phyloP scores from a whole-genome alignment of 2,329 filamentous ascomycete genomes.

The Xylariaceae sp. region DNA sequence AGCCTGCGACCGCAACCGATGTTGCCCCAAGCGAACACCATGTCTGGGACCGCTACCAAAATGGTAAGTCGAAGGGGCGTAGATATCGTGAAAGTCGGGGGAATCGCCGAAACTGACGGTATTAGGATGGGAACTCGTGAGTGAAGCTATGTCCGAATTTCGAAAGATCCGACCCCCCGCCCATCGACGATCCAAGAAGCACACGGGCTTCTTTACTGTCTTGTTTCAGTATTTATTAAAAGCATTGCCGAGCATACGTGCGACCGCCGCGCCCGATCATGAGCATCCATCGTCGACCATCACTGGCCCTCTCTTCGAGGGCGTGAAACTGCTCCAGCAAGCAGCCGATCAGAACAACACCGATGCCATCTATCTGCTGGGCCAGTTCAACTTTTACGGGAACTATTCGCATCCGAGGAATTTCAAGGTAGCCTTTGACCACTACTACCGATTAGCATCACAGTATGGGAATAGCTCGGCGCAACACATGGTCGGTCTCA shows the following conservation, averaged over 20 bases:
- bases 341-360: slow-evolving; percentile 56
- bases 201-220: slow-evolving; percentile 40
- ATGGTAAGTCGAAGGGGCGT: slow-evolving; percentile 24
- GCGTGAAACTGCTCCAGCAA: slow-evolving; percentile 48
- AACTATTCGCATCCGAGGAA: slow-evolving; percentile 85
- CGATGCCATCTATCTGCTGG: slow-evolving; percentile 83
- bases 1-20: slow-evolving; percentile 25
- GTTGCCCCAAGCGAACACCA: slow-evolving; percentile 24
- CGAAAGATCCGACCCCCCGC: slow-evolving; percentile 44
- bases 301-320: slow-evolving; percentile 44
- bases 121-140: slow-evolving; percentile 49
- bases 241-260: slow-evolving; percentile 46
- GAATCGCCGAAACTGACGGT: neutral
- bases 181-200: slow-evolving; percentile 41
- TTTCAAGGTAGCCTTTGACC: slow-evolving; percentile 70
- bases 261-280: slow-evolving; percentile 40
- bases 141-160: slow-evolving; percentile 47
- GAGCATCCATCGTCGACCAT: slow-evolving; percentile 35
- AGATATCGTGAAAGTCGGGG: neutral
- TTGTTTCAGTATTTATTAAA: slow-evolving; percentile 43
- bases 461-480: slow-evolving; percentile 83
- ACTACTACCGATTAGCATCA: slow-evolving; percentile 73
- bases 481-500: slow-evolving; percentile 91
- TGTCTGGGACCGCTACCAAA: slow-evolving; percentile 32
- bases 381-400: slow-evolving; percentile 94